phyloP scores from a whole-genome alignment of 495 filamentous ascomycete species.

The Rhizodiscina lignyota region DNA sequence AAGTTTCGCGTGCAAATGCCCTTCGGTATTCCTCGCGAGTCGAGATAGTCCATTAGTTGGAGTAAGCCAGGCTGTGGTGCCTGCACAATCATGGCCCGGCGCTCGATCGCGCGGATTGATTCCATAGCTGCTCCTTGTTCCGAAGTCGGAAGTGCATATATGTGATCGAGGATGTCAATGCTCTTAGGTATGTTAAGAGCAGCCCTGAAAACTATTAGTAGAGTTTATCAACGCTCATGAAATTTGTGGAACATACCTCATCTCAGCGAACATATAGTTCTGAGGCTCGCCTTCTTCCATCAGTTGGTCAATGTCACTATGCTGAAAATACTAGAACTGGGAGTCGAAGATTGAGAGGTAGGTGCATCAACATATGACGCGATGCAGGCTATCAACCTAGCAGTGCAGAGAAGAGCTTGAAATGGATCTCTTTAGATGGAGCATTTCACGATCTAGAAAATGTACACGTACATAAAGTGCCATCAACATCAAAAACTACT shows the following conservation, averaged over 20 bases:
- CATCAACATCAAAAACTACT: slow-evolving; percentile 89
- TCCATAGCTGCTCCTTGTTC: slow-evolving; percentile 45
- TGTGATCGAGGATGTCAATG: slow-evolving; percentile 75
- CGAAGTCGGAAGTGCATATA: slow-evolving; percentile 51
- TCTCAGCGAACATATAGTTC: slow-evolving; percentile 83
- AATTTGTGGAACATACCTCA: slow-evolving; percentile 35
- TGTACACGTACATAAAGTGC: slow-evolving; percentile 60
- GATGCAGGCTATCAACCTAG: too few relatives aligned
- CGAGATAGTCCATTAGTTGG: slow-evolving; percentile 63
- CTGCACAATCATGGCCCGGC: slow-evolving; percentile 59
- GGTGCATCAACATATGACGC: too few relatives aligned
- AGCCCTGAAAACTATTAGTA: slow-evolving; percentile 18
- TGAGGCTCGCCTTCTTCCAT: slow-evolving; percentile 63
- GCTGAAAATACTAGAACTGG: too few relatives aligned
- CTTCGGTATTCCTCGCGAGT: slow-evolving; percentile 45
- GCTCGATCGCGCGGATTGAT: slow-evolving; percentile 63
- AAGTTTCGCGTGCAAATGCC: slow-evolving; percentile 93
- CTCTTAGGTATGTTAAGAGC: slow-evolving; percentile 49
- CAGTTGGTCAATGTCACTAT: too few relatives aligned
- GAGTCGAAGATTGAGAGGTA: too few relatives aligned
- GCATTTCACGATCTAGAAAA: too few relatives aligned
- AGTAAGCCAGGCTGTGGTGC: slow-evolving; percentile 63
- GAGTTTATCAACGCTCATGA: background rate
- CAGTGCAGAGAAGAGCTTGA: too few relatives aligned
- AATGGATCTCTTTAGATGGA: slow-evolving; percentile 2